Evolutionary conservation across 306 rosid genomes (phyloP), one percentile per base, ranked within the genome.

Genomic region (Betula pendula): DNA sequence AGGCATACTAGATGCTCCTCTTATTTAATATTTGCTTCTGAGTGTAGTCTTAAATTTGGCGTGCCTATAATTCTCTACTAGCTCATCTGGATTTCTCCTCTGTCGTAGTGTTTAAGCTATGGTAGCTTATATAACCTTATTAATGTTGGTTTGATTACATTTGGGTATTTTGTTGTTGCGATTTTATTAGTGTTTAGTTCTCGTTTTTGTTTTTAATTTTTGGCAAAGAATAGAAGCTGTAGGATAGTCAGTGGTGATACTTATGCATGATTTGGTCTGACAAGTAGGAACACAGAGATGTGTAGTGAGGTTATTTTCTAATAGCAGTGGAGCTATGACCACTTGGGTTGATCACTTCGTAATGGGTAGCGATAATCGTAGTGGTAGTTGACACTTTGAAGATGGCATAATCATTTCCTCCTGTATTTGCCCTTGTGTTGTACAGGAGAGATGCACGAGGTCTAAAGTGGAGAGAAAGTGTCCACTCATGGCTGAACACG

Each of bases 401-500:
- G 85, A 84, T 96, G 98, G 97, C 91, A 96, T 96, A 96, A 92
- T 88, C 97, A 91, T 91, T 93, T 88, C 94, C 96, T 90, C 99
- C 98, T 96, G 94, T 91, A 96, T 96, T 96, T 96, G 97, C 93
- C 94, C 98, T 96, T 96, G 98, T 96, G 99, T 89, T 95, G 97
- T 88, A 95, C 99, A 92, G 98, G 99, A 85, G 85, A 86, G 89
- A 85, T 92, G 97, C 96, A 70, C 82, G 71, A 85, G 92, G 82
- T 77, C 86, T 87, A 91, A 88, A 83, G 88, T 86, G 87, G 77
- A 88, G 93, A 87, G 93, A 92, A 44, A 92, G 93, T 88, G 96
- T 90, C 90, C 97, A 89, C 89, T 85, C 91, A 83, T 90, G 90
- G 90, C 98, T 94, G 94, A 84, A 84, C 90, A 86, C 68, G 65